A percentile compares a stretch with the other conserved stretches of the same genome.
These are phyloP conservation scores for Solanum rostratum DNA, from an alignment of 257 asterid genomes.

Conservation along the genomic window DNA sequence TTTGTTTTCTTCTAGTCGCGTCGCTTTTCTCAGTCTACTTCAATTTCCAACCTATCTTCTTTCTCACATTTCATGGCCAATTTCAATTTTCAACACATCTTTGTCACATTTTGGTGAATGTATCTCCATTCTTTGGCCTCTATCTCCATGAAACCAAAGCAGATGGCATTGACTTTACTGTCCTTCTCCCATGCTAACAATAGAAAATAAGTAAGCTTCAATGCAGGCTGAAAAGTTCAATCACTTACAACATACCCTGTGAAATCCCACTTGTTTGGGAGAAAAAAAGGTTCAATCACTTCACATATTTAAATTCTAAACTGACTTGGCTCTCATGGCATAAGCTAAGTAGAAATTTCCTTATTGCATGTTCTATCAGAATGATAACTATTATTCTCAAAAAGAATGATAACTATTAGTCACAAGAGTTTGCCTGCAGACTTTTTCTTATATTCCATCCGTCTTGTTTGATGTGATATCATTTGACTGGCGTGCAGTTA, in stretches of 20 bases:
- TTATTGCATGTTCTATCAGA: neutral
- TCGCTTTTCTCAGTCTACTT: neutral
- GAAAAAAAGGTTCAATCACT: neutral
- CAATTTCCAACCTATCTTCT: neutral
- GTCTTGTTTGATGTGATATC: neutral
- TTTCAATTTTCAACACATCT: neutral
- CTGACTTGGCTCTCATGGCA: neutral
- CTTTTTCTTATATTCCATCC: neutral
- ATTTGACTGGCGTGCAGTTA: neutral
- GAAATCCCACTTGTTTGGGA: too few species aligned
- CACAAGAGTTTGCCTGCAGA: neutral
- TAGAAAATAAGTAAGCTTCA: neutral
- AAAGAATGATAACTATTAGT: neutral
- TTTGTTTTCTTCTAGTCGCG: neutral
- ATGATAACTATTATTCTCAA: neutral
- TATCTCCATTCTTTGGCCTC: neutral
- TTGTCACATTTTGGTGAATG: neutral
- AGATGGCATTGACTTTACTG: neutral
- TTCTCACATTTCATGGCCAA: neutral
- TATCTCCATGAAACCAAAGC: neutral
- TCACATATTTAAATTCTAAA: neutral
- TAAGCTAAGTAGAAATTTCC: neutral
- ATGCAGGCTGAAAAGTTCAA: neutral
- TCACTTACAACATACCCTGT: neutral
- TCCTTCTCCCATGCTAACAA: neutral